Evolutionary conservation across 352 stramenopile species (phyloP), one percentile per base, ranked within the genome.

Genomic region (Pythium phragmitis): DNA sequence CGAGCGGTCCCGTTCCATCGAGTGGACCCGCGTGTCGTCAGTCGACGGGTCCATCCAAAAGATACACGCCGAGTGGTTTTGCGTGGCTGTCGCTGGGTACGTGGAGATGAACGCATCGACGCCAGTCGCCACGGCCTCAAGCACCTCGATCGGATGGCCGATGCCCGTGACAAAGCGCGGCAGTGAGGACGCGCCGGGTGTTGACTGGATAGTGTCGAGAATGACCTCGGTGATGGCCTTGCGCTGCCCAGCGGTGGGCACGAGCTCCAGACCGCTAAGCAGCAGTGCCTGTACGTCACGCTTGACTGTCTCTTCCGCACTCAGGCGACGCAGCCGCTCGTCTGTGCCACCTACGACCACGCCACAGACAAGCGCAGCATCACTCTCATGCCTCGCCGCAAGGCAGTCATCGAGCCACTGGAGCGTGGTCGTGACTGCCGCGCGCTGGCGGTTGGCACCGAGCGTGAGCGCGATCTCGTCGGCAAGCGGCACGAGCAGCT

Each of bases 331-430:
- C 56, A 91, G 55, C 1, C 60, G 69, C 50, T 76, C 79, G 60
- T 90, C 79, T 16, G 75, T 73, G 23, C 84, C 84, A n/a, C 84
- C 84, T 9, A 88, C 69, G 41, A 91, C 75, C 21, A 93, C 82
- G 14, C 84, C 84, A 60, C 80, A 89, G 48, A 93, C 75, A 19
- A 72, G 33, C 23, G 66, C 43, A 2, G 48, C 28, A 34, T 62
- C 60, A 47, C 17, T 58, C 1, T 58, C 42, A 13, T 60, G 45
- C 36, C 69, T 68, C 4, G 72, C 66, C 39, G 61, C 57, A 39
- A 90, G 61, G 53, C 82, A 93, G 19, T 69, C 75, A 60, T 93
- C 84, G 26, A 93, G 67, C 84, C 84, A 93, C 34, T 87, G 68
- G 36, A 93, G 69, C 45, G 84, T 83, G 28, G 67, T 77, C 57